phyloP scores from a whole-genome alignment of 2,329 filamentous ascomycete genomes.

The Colletotrichum kahawae region DNA sequence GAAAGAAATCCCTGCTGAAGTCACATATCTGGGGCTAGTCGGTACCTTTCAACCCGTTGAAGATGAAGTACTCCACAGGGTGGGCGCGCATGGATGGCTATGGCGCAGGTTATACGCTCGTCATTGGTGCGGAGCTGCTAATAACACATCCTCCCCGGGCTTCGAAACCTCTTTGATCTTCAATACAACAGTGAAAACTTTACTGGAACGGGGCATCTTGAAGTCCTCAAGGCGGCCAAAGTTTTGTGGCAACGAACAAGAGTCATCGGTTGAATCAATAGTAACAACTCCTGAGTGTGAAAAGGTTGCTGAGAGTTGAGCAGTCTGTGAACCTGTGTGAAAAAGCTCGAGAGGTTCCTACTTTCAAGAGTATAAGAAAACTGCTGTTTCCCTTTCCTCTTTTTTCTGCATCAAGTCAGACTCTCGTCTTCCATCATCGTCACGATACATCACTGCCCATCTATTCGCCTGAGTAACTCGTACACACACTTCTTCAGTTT shows the following conservation, averaged over 20 bases:
- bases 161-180: neutral
- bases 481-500: neutral
- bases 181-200: neutral
- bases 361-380: neutral
- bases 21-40: neutral
- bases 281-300: neutral
- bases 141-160: neutral
- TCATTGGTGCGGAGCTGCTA: neutral
- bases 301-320: neutral
- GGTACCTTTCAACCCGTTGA: neutral
- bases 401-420: neutral
- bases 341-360: neutral
- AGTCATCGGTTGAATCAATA: neutral
- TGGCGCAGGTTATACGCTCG: neutral
- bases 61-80: neutral
- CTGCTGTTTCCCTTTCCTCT: too few relatives aligned
- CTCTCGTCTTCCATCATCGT: neutral
- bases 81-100: neutral
- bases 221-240: neutral
- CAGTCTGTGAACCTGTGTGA: neutral
- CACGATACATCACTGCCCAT: neutral
- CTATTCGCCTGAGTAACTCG: neutral
- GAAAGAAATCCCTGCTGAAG: neutral
- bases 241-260: neutral
- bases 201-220: neutral